These are phyloP conservation scores for Pseudopithomyces maydicus DNA, from an alignment of 2,329 filamentous ascomycete genomes.

Conservation along the genomic window DNA sequence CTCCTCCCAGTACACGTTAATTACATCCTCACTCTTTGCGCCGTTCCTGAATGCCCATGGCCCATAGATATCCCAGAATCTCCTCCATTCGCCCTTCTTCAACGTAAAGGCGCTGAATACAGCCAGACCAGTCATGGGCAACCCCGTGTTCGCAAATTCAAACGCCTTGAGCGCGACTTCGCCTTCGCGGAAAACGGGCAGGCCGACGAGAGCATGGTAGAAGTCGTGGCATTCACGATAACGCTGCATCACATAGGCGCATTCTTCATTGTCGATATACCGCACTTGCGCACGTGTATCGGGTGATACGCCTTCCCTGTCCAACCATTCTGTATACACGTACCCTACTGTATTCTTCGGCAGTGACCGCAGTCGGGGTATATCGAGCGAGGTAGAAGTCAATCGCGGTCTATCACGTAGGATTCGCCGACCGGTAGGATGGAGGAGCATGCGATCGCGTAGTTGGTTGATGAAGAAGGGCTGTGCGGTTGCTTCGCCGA, in stretches of 20 bases:
- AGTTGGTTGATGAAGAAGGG: constrained; percentile 95
- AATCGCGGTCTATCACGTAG: constrained; percentile 88
- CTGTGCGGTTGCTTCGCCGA: constrained; percentile 93
- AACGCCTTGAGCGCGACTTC: constrained; percentile 98
- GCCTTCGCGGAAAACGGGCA: constrained; percentile 91
- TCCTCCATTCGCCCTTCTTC: constrained; percentile 65
- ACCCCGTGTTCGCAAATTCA: constrained; percentile 90
- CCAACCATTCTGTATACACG: constrained; percentile 88
- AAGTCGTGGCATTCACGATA: constrained; percentile 98
- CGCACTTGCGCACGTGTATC: constrained; percentile 83
- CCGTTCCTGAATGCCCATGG: constrained; percentile 93
- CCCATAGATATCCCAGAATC: constrained; percentile 77
- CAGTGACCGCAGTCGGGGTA: constrained; percentile 72
- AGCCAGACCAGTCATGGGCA: constrained; percentile 93
- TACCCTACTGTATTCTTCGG: constrained; percentile 77
- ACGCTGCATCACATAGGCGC: constrained; percentile 97
- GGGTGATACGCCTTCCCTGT: constrained; percentile 88
- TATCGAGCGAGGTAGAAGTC: constrained; percentile 71
- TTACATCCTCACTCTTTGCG: constrained; percentile 74
- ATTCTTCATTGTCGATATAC: constrained; percentile 94
- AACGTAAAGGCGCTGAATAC: constrained; percentile 72
- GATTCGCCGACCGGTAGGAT: constrained; percentile 85
- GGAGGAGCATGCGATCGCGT: constrained; percentile 85
- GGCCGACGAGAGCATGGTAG: constrained; percentile 90
- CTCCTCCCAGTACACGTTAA: constrained; percentile 99